A percentile compares a stretch with the other conserved stretches of the same genome.
Conservation (phyloP, 2,329 filamentous ascomycete species). For the Exserohilum turcica region DNA sequence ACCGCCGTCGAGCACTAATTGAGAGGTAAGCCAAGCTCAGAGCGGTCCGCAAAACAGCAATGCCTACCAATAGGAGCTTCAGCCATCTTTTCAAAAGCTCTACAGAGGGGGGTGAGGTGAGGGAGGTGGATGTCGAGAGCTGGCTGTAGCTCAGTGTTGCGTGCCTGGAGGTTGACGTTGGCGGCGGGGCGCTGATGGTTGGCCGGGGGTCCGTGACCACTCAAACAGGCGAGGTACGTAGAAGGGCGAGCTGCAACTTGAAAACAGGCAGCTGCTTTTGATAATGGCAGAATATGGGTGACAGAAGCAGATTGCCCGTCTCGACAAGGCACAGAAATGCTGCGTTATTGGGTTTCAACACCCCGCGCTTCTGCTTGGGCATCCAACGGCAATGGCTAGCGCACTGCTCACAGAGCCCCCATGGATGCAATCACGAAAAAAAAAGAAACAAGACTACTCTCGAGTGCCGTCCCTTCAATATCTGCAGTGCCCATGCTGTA, state of each 20-base stretch:
- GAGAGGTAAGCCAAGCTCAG: slow-evolving; percentile 36
- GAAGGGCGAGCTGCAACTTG: slow-evolving; percentile 11
- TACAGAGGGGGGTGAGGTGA: slow-evolving; percentile 15
- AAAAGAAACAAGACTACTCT: no score
- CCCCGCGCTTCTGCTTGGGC: background rate
- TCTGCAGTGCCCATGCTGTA: no score
- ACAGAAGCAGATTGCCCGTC: background rate
- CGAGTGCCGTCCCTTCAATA: background rate
- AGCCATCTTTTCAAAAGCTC: slow-evolving; percentile 48
- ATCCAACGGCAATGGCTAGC: background rate
- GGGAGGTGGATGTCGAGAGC: slow-evolving; percentile 16
- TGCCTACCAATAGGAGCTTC: slow-evolving; percentile 56
- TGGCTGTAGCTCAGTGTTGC: slow-evolving; percentile 17
- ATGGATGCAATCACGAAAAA: background rate
- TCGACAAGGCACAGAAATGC: no score
- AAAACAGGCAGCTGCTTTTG: background rate
- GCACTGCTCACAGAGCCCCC: background rate
- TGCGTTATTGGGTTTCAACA: background rate
- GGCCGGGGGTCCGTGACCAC: slow-evolving; percentile 26
- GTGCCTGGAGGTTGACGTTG: slow-evolving; percentile 35
- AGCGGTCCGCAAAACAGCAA: slow-evolving; percentile 9
- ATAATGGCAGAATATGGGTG: background rate
- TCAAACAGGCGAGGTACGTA: slow-evolving; percentile 23
- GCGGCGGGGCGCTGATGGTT: slow-evolving; percentile 27
- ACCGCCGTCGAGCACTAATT: slow-evolving; percentile 94